phyloP scores from a whole-genome alignment of 2,329 filamentous ascomycete species.

The Scedosporium boydii region DNA sequence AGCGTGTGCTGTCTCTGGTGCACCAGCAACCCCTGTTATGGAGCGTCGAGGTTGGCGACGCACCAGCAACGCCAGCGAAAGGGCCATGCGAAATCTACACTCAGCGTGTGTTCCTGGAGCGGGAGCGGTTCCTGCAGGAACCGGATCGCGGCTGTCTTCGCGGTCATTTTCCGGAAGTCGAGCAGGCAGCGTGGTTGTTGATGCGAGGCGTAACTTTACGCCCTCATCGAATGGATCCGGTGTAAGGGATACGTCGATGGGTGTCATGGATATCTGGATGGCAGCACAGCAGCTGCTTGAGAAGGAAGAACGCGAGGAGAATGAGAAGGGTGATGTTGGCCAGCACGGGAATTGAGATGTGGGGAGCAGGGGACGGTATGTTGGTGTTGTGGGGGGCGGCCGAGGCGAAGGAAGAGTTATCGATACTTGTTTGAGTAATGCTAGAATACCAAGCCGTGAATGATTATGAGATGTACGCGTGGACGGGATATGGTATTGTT shows the following conservation, averaged over 20 bases:
- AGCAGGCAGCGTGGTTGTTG: not conserved
- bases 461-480: not conserved
- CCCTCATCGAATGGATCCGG: not conserved
- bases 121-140: not conserved
- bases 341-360: not conserved
- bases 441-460: not conserved
- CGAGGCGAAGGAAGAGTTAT: not conserved
- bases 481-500: not conserved
- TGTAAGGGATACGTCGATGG: conserved; percentile 5
- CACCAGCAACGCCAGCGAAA: not conserved
- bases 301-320: conserved; percentile 12
- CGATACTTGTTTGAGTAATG: too few relatives aligned
- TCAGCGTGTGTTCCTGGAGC: not conserved
- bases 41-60: not conserved
- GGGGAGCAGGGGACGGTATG: not conserved
- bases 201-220: not conserved
- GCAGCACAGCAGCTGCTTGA: conserved; percentile 20
- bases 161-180: not conserved
- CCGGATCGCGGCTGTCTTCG: not conserved
- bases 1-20: not conserved
- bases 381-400: not conserved
- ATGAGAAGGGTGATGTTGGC: not conserved
- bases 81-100: not conserved
- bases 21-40: not conserved
- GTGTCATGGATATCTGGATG: conserved; percentile 20